phyloP scores from a whole-genome alignment of 73 alveolate genomes.

The Paramecium octaurelia region DNA sequence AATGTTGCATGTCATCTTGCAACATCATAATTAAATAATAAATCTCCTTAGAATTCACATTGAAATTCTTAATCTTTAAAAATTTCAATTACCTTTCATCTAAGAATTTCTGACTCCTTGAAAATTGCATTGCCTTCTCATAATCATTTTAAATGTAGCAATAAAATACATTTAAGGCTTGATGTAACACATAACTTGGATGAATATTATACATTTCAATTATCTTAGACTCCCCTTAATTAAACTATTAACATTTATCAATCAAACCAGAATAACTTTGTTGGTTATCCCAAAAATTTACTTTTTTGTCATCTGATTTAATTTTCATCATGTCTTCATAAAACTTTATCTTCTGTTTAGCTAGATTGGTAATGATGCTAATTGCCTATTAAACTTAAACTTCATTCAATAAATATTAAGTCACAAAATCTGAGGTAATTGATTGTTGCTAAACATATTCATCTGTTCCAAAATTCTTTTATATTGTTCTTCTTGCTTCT shows the following conservation, averaged over 20 bases:
- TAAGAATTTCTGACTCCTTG: not conserved
- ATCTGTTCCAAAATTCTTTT: not conserved
- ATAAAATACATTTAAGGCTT: not conserved
- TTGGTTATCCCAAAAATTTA: not conserved
- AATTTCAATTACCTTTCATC: not conserved
- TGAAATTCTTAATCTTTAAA: not conserved
- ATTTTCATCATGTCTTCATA: not conserved
- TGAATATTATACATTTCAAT: not conserved
- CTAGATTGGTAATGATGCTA: not conserved
- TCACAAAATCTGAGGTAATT: not conserved
- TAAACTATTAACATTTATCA: not conserved
- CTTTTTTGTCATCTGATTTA: not conserved
- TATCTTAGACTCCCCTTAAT: not conserved
- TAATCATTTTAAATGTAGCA: not conserved
- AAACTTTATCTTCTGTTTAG: not conserved
- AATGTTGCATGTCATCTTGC: not conserved
- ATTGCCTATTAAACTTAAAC: not conserved
- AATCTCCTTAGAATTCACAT: not conserved
- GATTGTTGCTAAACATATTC: not conserved
- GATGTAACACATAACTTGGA: not conserved
- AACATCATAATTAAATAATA: not conserved
- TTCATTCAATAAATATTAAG: not conserved
- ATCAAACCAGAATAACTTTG: not conserved
- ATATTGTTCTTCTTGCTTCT: not conserved
- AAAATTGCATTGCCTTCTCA: not conserved